A percentile compares a stretch with the other conserved stretches of the same genome.
Conservation (phyloP, 306 rosid genomes). For the Gastrolobium villosum region DNA sequence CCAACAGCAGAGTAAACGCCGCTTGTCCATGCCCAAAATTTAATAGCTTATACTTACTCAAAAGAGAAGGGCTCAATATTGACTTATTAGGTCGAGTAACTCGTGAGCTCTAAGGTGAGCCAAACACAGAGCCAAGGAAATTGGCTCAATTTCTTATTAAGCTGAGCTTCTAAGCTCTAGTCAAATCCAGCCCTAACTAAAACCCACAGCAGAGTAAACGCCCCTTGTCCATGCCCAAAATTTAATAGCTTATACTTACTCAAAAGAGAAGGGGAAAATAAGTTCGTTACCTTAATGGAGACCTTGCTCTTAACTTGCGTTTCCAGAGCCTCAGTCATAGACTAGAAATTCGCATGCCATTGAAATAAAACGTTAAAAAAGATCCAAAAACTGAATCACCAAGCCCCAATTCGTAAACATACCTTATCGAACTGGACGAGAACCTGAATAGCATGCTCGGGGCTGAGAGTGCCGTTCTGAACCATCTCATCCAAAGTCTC, state of each 20-base stretch:
- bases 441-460: conserved; percentile 95
- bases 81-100: not conserved
- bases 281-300: conserved; percentile 71
- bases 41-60: not conserved
- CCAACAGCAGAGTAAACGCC: conserved; percentile 6
- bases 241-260: not conserved
- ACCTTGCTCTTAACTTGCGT: conserved; percentile 90
- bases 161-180: not conserved
- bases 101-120: too few species aligned
- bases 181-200: conserved; percentile 22
- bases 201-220: conserved; percentile 16
- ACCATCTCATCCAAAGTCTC: conserved; percentile 98
- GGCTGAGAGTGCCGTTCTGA: conserved; percentile 82
- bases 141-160: too few species aligned
- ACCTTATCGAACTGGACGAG: conserved; percentile 98
- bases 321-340: conserved; percentile 95
- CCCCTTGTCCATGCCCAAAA: not conserved
- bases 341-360: conserved; percentile 54
- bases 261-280: not conserved
- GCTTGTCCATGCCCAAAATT: not conserved
- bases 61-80: not conserved
- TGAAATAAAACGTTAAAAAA: not conserved
- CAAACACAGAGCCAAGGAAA: too few species aligned
- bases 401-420: not conserved
- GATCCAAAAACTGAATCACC: conserved; percentile 1